Conservation (phyloP, 257 asterid genomes). For the Solanum bulbocastanum region DNA sequence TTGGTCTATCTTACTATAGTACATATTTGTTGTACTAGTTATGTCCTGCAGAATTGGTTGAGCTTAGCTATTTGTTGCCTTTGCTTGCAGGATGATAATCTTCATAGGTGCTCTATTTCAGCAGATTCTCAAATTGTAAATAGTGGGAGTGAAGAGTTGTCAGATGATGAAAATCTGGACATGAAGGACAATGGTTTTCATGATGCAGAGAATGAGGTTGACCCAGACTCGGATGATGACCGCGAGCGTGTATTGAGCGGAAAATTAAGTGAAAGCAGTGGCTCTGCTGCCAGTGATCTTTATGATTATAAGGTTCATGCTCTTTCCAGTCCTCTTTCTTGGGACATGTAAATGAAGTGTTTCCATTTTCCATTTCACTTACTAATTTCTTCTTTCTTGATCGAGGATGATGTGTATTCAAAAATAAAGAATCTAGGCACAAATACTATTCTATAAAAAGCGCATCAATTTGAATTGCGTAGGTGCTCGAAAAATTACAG, state of each 20-base stretch:
- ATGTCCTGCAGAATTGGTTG: neutral
- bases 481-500: neutral
- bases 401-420: neutral
- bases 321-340: neutral
- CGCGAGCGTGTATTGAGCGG: constrained; percentile 78
- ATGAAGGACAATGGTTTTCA: constrained; percentile 66
- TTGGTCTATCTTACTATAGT: neutral
- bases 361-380: neutral
- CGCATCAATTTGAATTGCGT: neutral
- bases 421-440: neutral
- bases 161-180: constrained; percentile 59
- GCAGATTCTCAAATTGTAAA: constrained; percentile 69
- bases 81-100: constrained; percentile 55
- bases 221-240: constrained; percentile 60
- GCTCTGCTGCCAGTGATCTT: constrained; percentile 82
- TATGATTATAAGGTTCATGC: constrained; percentile 74
- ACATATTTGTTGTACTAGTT: neutral
- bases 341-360: neutral
- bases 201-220: constrained; percentile 82
- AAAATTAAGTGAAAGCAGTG: constrained; percentile 84
- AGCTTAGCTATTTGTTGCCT: constrained; percentile 3
- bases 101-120: constrained; percentile 72
- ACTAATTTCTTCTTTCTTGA: neutral
- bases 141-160: constrained; percentile 64
- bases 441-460: neutral